Evolutionary conservation across 495 filamentous ascomycete species (phyloP).

Genomic region (Podospora conica): DNA sequence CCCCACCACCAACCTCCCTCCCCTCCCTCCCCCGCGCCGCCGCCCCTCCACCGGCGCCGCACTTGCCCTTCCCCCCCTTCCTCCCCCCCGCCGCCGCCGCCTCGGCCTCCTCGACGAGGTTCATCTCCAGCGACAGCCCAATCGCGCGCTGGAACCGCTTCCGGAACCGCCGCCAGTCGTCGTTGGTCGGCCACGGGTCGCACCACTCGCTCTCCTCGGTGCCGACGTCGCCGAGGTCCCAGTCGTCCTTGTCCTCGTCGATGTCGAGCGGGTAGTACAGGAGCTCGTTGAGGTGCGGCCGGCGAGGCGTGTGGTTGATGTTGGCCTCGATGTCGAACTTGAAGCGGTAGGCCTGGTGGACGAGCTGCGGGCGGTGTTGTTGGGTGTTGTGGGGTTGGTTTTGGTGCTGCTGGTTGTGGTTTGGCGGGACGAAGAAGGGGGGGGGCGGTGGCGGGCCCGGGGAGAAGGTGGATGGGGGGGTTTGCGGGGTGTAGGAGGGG

Average conservation of each 20-base stretch:
- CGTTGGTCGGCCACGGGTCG: constrained; percentile 36
- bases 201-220: constrained; percentile 31
- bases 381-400: constrained; percentile 6
- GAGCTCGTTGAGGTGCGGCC: constrained; percentile 39
- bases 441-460: constrained; percentile 24
- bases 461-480: constrained; percentile 5
- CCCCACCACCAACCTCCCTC: not conserved
- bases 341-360: constrained; percentile 46
- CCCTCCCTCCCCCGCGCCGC: not conserved
- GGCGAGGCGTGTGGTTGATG: constrained; percentile 40
- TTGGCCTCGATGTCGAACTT: constrained; percentile 45
- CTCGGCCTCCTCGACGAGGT: not conserved
- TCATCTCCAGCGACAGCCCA: constrained; percentile 23
- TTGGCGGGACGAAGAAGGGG: not conserved
- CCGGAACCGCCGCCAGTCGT: constrained; percentile 35
- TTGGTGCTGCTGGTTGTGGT: constrained; percentile 1
- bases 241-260: constrained; percentile 29
- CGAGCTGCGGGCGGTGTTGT: constrained; percentile 18
- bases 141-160: constrained; percentile 31
- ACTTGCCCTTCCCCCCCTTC: not conserved
- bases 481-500: constrained; percentile 2
- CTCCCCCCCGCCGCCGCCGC: not conserved
- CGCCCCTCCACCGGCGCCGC: not conserved
- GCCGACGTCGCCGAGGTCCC: constrained; percentile 13
- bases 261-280: constrained; percentile 38